Percentiles rank a stretch among this genome's conserved stretches.
Conservation (phyloP, 2,329 filamentous ascomycete genomes). For the Alternaria solani region DNA sequence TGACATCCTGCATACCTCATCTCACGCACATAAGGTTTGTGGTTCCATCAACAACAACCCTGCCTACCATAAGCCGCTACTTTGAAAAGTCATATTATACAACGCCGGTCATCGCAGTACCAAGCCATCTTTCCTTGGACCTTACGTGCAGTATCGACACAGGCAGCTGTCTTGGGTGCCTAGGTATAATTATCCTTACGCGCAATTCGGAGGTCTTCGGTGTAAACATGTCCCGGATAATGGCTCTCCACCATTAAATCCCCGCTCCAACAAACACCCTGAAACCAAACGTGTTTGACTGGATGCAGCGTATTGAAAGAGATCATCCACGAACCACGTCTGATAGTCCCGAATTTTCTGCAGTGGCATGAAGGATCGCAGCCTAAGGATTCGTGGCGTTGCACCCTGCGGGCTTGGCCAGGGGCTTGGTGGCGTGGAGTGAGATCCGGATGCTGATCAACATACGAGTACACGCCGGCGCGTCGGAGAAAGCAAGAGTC, state of each 20-base stretch:
- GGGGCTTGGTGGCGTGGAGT: background rate
- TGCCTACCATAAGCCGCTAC: background rate
- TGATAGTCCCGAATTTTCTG: constrained; percentile 3
- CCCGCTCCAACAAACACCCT: background rate
- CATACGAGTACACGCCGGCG: background rate
- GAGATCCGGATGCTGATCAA: background rate
- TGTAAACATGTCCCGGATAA: background rate
- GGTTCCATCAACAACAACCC: background rate
- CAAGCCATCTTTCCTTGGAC: background rate
- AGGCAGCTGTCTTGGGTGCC: background rate
- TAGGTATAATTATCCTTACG: background rate
- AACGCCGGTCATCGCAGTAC: background rate
- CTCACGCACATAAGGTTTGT: background rate
- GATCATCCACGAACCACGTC: constrained; percentile 5
- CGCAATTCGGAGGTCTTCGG: background rate
- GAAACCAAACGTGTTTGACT: constrained; percentile 1
- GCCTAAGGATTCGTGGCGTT: constrained; percentile 5
- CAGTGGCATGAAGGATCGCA: background rate
- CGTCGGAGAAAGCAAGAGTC: too few species aligned
- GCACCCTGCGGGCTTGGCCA: background rate
- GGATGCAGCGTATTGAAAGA: background rate
- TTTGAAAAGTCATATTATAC: background rate
- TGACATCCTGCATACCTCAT: background rate
- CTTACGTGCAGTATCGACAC: background rate
- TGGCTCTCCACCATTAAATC: background rate